Percentiles rank a stretch among this genome's conserved stretches.
Evolutionary conservation across 2,329 filamentous ascomycete species (phyloP).

Genomic region (Chrysosporium queenslandicum): DNA sequence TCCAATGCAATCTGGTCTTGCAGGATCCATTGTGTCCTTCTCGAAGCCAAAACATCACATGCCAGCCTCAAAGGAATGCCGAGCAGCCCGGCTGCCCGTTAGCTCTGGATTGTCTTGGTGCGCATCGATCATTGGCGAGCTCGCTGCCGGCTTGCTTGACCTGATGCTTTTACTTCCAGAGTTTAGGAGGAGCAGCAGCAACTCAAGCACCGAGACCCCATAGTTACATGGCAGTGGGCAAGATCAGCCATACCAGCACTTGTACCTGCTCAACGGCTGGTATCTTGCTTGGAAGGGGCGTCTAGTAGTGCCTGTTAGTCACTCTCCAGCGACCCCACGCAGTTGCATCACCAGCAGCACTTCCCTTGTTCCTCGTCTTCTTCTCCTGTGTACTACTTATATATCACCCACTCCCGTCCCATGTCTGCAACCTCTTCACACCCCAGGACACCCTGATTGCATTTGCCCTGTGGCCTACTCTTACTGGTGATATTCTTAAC

Average conservation of each 20-base stretch:
- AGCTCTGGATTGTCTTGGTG: background rate
- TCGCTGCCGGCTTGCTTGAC: background rate
- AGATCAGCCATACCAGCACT: background rate
- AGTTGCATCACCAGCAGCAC: conserved; percentile 1
- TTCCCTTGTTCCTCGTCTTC: background rate
- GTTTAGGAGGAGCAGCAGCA: background rate
- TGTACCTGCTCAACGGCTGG: background rate
- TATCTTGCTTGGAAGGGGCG: background rate
- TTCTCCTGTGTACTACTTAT: background rate
- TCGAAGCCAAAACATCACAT: background rate
- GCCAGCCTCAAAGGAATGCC: background rate
- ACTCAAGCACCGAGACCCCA: background rate
- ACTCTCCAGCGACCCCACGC: background rate
- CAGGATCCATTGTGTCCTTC: background rate
- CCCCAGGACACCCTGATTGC: background rate
- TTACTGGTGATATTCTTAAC: background rate
- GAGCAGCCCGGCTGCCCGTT: background rate
- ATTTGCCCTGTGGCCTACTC: background rate
- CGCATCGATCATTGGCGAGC: background rate
- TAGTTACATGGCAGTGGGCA: background rate
- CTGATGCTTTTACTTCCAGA: too few relatives aligned
- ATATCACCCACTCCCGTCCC: background rate
- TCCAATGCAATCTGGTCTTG: background rate
- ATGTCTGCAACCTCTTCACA: background rate
- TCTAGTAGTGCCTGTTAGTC: background rate